Base-by-base conservation (phyloP, 2,329 filamentous ascomycete genomes). In the Stachybotrys chartarum region DNA sequence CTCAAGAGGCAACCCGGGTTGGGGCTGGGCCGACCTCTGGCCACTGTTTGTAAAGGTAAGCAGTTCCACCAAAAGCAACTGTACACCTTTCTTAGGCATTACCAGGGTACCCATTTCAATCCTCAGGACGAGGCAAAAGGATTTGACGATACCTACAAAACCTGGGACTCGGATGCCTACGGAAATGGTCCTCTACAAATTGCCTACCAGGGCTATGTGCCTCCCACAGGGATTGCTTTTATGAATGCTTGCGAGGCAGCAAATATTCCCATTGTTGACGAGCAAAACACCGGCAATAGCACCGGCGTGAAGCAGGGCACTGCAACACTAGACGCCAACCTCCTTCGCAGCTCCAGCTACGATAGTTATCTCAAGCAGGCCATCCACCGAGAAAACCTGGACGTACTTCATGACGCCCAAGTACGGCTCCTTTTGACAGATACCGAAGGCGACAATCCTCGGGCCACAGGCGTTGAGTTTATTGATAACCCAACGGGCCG, bases 281-380 rank as follows among this genome's bases (percentile, higher is more conserved):
- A 66, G 35, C 54, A 63, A 30, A 66, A 66, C 59, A 60, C 52
- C 18, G 64, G 64, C 11, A 65, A 63, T 30, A 61, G 62, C 53
- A 61, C 62, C 1, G 64, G 64, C n/a, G 59, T 66, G 16, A 66
- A 66, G 58, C 64, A 66, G 55, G 64, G 63, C 3, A 58, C 62
- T 12, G 64, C 63, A 3, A 62, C 63, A 6, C 53, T 66, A 8
- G 62, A 64, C 17, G 54, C 54, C n/a, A 55, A 57, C 7, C 55
- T 63, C 30, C 54, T 58, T 16, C 60, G 64, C 17, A 66, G 64
- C 54, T 65, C 63, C 17, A 60, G 58, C 56, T 66, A 62, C 53
- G 63, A 66, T 50, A 18, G 47, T 6, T 65, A 61, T 54, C 60
- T 61, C 31, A 61, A 61, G 50, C 50, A 62, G 50, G 62, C 63